Base-by-base conservation (phyloP, 139 green algal genomes). In the Volvox africanus region DNA sequence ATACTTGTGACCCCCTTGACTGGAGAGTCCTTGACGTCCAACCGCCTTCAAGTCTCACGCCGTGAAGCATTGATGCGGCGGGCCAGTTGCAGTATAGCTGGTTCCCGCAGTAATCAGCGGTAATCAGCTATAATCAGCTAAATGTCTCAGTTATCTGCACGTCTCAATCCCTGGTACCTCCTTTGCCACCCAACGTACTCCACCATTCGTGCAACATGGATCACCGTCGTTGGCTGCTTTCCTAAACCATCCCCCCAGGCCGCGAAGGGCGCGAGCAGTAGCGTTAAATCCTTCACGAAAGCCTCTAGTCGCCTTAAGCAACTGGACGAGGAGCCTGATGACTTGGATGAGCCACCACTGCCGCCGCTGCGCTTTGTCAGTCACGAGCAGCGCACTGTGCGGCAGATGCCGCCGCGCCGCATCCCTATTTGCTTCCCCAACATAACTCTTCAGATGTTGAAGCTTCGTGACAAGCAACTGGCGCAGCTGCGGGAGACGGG, bases 401-500 rank as follows among this genome's bases (percentile, higher is more conserved):
- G 26, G 50, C 6, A 21, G 50, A 61, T 73, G 12, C 67, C 86
- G 6, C 85, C 84, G 13, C 80, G 91, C 32, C 92, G 92, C n/a
- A 69, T 90, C 0, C 92, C 92, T 76, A 94, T 94, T 35, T 94
- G 86, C 82, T 94, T 94, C 67, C 92, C 92, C 2, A 76, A 89
- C 61, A 30, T 94, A 11, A 91, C 76, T 0, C 85, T 98, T 35
- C 93, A 93, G 80, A 93, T 98, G 78, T 86, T 97, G 33, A 96
- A 94, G 9, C 91, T 97, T 0, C 89, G 50, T 0, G 86, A 95
- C 73, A 84, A 95, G 20, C 88, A 97, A 91, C 80, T 95, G 81
- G 62, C 93, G 71, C 85, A 95, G 80, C 95, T 97, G 61, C 90
- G 95, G 69, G 87, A 94, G n/a, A 97, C 93, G n/a, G 97, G 96